Evolutionary conservation across 2,329 filamentous ascomycete genomes (phyloP).

Genomic region (Penicillium vulpinum): DNA sequence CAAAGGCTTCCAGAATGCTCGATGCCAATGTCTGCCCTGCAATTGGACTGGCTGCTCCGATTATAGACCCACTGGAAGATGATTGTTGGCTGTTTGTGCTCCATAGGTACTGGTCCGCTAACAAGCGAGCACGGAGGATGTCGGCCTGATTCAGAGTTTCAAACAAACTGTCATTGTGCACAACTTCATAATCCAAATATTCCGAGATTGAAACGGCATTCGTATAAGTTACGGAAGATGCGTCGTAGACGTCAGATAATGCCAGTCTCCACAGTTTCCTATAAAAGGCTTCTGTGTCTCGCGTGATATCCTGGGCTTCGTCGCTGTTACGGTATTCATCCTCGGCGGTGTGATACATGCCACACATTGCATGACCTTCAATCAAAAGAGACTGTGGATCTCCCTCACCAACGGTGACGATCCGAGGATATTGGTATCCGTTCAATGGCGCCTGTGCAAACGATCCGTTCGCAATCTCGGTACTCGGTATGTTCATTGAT

Average conservation of each 20-base stretch:
- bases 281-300: constrained; percentile 49
- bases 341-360: constrained; percentile 37
- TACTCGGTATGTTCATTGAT: constrained; percentile 33
- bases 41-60: constrained; percentile 40
- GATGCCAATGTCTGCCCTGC: constrained; percentile 47
- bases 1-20: constrained; percentile 41
- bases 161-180: constrained; percentile 52
- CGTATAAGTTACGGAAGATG: constrained; percentile 47
- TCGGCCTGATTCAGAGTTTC: constrained; percentile 33
- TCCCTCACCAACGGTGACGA: constrained; percentile 45
- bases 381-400: constrained; percentile 56
- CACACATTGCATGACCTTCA: constrained; percentile 50
- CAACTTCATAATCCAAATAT: constrained; percentile 55
- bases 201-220: constrained; percentile 58
- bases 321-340: constrained; percentile 44
- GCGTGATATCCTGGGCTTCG: constrained; percentile 43
- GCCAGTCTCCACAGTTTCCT: constrained; percentile 44
- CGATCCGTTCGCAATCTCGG: constrained; percentile 51
- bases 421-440: constrained; percentile 59
- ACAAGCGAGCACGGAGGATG: constrained; percentile 40
- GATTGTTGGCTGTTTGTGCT: constrained; percentile 50
- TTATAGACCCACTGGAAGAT: constrained; percentile 21
- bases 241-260: constrained; percentile 45
- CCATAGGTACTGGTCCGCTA: constrained; percentile 53
- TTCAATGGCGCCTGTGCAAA: constrained; percentile 50